Percentiles rank a stretch among this genome's conserved stretches.
Conservation (phyloP, 495 filamentous ascomycete genomes). For the Pseudomonodictys pantanalensis region DNA sequence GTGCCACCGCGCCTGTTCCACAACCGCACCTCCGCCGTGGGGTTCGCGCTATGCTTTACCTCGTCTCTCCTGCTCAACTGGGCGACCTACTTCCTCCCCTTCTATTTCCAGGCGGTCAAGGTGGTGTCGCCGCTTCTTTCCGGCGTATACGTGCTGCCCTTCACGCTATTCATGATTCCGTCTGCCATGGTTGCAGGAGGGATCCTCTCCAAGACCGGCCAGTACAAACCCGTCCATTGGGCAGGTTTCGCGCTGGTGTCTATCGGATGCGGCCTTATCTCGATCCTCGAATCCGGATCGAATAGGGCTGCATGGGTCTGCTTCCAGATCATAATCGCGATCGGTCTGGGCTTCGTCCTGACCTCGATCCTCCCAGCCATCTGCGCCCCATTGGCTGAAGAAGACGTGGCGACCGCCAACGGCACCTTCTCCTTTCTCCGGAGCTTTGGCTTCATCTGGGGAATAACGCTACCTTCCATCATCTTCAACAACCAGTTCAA, state of each 20-base stretch:
- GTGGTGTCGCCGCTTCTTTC: slow-evolving; percentile 50
- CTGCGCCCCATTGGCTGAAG: slow-evolving; percentile 31
- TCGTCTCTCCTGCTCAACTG: slow-evolving; percentile 52
- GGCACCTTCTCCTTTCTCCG: slow-evolving; percentile 49
- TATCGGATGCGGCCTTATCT: slow-evolving; percentile 47
- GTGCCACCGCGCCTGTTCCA: slow-evolving; percentile 46
- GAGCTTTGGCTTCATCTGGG: slow-evolving; percentile 51
- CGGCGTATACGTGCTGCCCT: slow-evolving; percentile 59
- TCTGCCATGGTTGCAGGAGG: slow-evolving; percentile 45
- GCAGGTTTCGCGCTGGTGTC: slow-evolving; percentile 49
- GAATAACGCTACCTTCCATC: slow-evolving; percentile 48
- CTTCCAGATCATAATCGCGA: slow-evolving; percentile 45
- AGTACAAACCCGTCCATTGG: slow-evolving; percentile 50
- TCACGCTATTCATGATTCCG: slow-evolving; percentile 51
- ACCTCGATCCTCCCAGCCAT: slow-evolving; percentile 41
- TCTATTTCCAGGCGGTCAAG: slow-evolving; percentile 62
- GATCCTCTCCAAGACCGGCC: slow-evolving; percentile 45
- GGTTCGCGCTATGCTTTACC: slow-evolving; percentile 48
- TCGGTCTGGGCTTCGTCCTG: slow-evolving; percentile 50
- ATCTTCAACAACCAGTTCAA: slow-evolving; percentile 50
- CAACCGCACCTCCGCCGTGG: slow-evolving; percentile 45
- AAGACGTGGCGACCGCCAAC: slow-evolving; percentile 45
- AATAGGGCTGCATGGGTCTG: slow-evolving; percentile 46
- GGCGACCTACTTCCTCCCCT: slow-evolving; percentile 58
- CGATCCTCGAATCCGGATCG: slow-evolving; percentile 45